These are phyloP conservation scores for Ceratobasidium sp. DNA, from an alignment of 1,284 basidiomycete species.

Conservation along the genomic window DNA sequence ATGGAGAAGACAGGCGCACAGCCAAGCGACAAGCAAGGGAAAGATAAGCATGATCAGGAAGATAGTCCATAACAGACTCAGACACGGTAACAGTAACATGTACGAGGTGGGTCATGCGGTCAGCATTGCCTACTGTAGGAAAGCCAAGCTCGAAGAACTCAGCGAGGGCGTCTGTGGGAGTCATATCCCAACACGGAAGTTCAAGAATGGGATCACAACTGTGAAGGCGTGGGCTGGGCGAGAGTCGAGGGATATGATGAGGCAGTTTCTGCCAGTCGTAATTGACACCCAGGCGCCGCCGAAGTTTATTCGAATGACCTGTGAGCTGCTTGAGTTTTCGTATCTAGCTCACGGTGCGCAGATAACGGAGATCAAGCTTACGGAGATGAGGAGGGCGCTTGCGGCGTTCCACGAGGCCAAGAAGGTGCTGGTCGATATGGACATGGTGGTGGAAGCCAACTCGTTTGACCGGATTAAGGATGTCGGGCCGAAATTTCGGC, in stretches of 20 bases:
- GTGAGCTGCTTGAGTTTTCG: not conserved
- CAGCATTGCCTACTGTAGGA: too few relatives aligned
- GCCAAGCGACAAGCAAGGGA: too few relatives aligned
- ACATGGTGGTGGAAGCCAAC: not conserved
- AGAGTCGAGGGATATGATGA: slow-evolving; percentile 14
- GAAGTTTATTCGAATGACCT: not conserved
- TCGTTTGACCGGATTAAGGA: too few relatives aligned
- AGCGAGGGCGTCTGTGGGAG: too few relatives aligned
- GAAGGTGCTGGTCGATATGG: not conserved
- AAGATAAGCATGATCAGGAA: too few relatives aligned
- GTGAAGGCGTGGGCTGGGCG: slow-evolving; percentile 19
- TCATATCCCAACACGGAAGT: too few relatives aligned
- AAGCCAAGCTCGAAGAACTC: too few relatives aligned
- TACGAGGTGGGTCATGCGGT: too few relatives aligned
- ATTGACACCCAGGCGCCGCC: not conserved
- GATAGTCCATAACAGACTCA: too few relatives aligned
- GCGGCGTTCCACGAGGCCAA: not conserved
- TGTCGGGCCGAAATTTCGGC: too few relatives aligned
- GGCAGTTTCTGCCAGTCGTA: slow-evolving; percentile 21
- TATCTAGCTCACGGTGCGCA: not conserved
- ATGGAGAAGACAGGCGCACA: too few relatives aligned
- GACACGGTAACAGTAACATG: too few relatives aligned
- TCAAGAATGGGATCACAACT: not conserved
- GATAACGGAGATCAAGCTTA: slow-evolving; percentile 4
- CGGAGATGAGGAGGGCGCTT: not conserved